phyloP scores from a whole-genome alignment of 257 asterid species.

The Cordia subcordata region DNA sequence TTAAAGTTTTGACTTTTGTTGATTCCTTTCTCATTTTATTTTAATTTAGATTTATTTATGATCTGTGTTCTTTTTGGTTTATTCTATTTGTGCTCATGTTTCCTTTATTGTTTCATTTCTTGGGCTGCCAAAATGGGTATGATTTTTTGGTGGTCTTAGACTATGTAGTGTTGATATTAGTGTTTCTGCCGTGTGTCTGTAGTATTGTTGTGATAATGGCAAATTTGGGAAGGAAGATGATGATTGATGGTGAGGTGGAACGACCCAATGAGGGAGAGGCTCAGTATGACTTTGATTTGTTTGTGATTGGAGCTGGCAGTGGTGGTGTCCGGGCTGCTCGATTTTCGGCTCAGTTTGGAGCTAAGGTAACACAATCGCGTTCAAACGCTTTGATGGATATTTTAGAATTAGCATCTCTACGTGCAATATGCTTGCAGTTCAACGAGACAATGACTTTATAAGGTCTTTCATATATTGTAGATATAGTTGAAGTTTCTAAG shows the following conservation, averaged over 20 bases:
- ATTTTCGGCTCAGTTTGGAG: constrained; percentile 88
- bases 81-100: not conserved
- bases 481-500: too few species aligned
- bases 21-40: not conserved
- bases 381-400: not conserved
- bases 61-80: not conserved
- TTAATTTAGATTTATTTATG: not conserved
- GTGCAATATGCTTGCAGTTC: too few species aligned
- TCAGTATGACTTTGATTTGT: constrained; percentile 79
- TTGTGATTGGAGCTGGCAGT: constrained; percentile 97
- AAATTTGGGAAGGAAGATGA: constrained; percentile 68
- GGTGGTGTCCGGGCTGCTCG: constrained; percentile 97
- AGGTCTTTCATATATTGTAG: too few species aligned
- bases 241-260: constrained; percentile 62
- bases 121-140: not conserved
- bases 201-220: constrained; percentile 54
- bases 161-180: constrained; percentile 5
- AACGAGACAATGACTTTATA: too few species aligned
- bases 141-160: constrained; percentile 11
- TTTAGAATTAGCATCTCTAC: too few species aligned
- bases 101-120: not conserved
- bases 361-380: constrained; percentile 51
- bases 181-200: constrained; percentile 21
- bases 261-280: constrained; percentile 36
- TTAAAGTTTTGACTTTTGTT: too few species aligned